Evolutionary conservation across 148 eudicot species (phyloP), one percentile per base, ranked within the genome.

Genomic region (Gaultheria prostrata): DNA sequence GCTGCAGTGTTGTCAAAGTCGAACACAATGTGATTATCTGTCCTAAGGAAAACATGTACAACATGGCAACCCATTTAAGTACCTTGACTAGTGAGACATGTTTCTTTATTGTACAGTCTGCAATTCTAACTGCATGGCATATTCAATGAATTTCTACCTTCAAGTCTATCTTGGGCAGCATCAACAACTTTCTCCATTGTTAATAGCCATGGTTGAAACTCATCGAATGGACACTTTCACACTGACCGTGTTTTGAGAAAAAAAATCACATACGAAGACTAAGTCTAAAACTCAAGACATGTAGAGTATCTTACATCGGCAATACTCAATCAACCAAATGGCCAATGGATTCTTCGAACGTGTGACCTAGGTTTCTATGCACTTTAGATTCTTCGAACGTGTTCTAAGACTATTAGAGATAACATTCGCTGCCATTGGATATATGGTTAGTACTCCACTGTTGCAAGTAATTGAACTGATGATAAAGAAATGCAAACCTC

Each of bases 401-500:
- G 53, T 50, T 50, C 43, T 39, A 39, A 39, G 43, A 39, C 53
- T 50, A 13, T 50, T 50, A 50, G 15, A 50, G 15, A 50, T 11
- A 13, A 50, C 9, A 50, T 50, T 11, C 14, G 0, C 13, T 50
- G 30, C 32, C 30, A n/a, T 63, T 24, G 70, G 70, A 4, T 61
- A 61, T 24, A 61, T 61, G 69, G n/a, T 61, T 65, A 11, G 71
- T 11, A 26, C 71, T 65, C 15, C 32, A 26, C 15, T 10, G 32
- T 28, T 65, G 71, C 33, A 65, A 28, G 71, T 28, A 13, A 65
- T 12, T 24, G 71, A 65, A 65, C 0, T 14, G 0, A 8, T 65
- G 15, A 65, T 54, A 9, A n/a, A 50, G 73, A 67, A 80, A 33
- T 70, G 85, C 88, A 67, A 73, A 94, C 99, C 99, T 35, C 99